Conservation (phyloP, 1,139 yeast genomes). For the Geotrichum citri-aurantii region DNA sequence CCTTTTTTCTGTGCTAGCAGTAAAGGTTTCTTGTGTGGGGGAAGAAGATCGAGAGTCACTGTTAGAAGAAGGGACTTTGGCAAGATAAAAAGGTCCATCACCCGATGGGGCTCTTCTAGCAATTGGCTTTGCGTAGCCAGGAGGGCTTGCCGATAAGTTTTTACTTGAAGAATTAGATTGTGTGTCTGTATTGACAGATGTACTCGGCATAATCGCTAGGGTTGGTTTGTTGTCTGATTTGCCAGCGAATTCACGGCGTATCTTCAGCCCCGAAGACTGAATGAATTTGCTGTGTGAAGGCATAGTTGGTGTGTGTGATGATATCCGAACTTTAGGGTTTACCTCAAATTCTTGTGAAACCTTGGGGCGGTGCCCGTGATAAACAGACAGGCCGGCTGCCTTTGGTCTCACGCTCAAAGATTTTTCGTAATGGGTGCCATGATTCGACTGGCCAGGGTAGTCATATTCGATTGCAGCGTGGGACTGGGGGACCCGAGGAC, state of each 20-base stretch:
- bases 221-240: not conserved
- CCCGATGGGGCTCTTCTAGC: not conserved
- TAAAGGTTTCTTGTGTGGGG: conserved; percentile 2
- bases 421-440: not conserved
- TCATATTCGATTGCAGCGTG: conserved; percentile 12
- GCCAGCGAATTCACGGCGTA: conserved; percentile 11
- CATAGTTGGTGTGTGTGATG: conserved; percentile 5
- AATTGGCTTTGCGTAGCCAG: not conserved
- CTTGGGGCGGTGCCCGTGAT: conserved; percentile 8
- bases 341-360: conserved; percentile 3
- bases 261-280: conserved; percentile 16
- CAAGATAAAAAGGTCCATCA: not conserved
- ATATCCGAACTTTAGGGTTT: conserved; percentile 1
- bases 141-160: not conserved
- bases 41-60: conserved; percentile 9
- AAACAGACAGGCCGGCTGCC: conserved; percentile 11
- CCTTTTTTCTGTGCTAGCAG: not conserved
- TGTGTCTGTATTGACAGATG: not conserved
- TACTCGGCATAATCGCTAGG: conserved; percentile 1
- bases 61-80: not conserved
- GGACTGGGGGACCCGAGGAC: not conserved
- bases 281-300: conserved; percentile 17
- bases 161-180: not conserved
- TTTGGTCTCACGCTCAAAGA: conserved; percentile 12
- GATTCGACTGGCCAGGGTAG: not conserved